These are phyloP conservation scores for Pochonia chlamydosporia DNA, from an alignment of 2,329 filamentous ascomycete genomes.

Conservation along the genomic window DNA sequence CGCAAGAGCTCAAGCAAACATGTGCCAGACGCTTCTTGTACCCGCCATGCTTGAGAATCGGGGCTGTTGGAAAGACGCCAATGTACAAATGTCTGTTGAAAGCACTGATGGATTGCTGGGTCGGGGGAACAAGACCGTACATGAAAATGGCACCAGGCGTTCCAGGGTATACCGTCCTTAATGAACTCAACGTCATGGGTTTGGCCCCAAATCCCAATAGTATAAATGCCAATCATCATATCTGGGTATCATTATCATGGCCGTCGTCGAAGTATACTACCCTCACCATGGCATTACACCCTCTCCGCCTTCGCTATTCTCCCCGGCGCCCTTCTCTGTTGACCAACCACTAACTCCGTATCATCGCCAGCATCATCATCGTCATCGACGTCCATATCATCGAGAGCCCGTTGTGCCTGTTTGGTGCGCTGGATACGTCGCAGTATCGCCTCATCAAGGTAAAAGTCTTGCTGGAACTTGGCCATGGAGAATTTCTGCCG, in stretches of 20 bases:
- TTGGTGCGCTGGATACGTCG: constrained; percentile 53
- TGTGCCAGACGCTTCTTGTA: no score
- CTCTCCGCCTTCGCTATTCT: constrained; percentile 18
- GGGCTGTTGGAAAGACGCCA: no score
- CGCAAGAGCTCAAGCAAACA: no score
- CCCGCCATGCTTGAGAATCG: no score
- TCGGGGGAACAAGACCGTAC: no score
- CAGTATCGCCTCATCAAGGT: constrained; percentile 48
- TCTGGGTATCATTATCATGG: constrained; percentile 12
- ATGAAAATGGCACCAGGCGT: no score
- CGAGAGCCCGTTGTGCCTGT: constrained; percentile 30
- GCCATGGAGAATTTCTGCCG: constrained; percentile 39
- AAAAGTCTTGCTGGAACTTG: constrained; percentile 42
- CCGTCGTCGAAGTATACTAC: neutral
- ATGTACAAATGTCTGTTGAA: no score
- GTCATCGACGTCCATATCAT: constrained; percentile 38
- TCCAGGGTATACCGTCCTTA: no score
- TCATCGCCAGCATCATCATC: constrained; percentile 17
- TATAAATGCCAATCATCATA: neutral
- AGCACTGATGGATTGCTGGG: no score
- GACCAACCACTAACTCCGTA: constrained; percentile 17
- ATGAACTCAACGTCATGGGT: no score
- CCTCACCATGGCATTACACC: neutral
- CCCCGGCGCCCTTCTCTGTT: constrained; percentile 16
- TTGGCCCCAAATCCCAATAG: no score